Evolutionary conservation across 257 asterid genomes (phyloP), one percentile per base, ranked within the genome.

Genomic region (Ocimum tenuiflorum): DNA sequence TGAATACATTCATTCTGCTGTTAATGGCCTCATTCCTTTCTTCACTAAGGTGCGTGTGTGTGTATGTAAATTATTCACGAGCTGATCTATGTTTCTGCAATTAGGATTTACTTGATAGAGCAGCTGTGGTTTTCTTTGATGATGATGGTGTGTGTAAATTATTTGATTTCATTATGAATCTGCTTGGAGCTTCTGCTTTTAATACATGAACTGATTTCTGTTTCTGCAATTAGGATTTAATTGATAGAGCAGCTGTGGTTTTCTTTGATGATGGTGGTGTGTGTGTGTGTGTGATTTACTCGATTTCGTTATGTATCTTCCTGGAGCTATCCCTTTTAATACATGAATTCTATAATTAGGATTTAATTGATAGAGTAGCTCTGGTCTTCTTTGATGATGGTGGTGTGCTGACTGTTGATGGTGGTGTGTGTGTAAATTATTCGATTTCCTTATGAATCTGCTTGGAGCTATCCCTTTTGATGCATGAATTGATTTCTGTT

Each of bases 51-150:
- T 88, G 53, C 53, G 14, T 38, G 33, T 59, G 18, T 31, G 3
- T 47, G 35, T 50, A 8, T 20, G 11, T 33, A 4, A 35, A 35
- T 4, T 1, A 35, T 5, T 4, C 7, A 35, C n/a, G 24, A 14
- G 4, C n/a, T n/a, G n/a, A n/a, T n/a, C 63, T 17, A 2, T 60
- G 18, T 15, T 59, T 70, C 48, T 68, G 19, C 46, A 18, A 70
- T 39, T 74, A 89, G 98, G 96, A 88, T 19, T 74, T 82, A 77
- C 94, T 91, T 70, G 98, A 91, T 78, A 87, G 98, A 66, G 87
- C 88, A 20, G 96, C 84, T 6, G 92, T 88, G 54, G 81, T 85
- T 43, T 88, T 91, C 82, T 82, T 81, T 50, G 78, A 75, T 56
- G 76, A 62, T 33, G 83, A 71, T 51, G 75, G 68, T 29, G 73